Base-by-base conservation (phyloP, 768 basidiomycete species). In the Auriscalpium vulgare region DNA sequence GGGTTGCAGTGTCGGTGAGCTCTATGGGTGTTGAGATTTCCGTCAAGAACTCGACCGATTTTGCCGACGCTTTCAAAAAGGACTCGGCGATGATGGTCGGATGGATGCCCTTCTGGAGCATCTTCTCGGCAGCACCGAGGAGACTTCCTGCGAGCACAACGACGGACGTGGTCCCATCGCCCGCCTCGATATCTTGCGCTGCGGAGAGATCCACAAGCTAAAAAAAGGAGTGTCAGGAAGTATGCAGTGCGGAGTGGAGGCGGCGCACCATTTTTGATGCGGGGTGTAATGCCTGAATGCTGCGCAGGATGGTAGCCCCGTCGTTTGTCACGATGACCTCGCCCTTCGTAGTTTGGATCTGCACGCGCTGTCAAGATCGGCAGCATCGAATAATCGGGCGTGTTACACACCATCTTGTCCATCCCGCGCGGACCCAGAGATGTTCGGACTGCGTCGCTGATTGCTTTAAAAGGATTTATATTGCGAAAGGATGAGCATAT, bases 281-380 rank as follows among this genome's bases (percentile, higher is more conserved):
- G 44, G 97, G 97, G 72, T 99, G 97, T 51, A 98, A 72, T 17
- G 95, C 97, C 64, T 95, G 93, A 63, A 97, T 90, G 62, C 85
- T 93, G 68, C 92, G 91, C 54, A 99, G 75, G 62, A 99, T 99
- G 10, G 97, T 99, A 8, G 97, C 97, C 17, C 97, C 97, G 72
- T 99, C 97, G 69, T 99, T 99, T 9, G 97, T 98, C 63, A 99
- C 91, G 64, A 98, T 88, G 16, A 95, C 92, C 70, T 99, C 95
- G 59, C 95, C 95, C 71, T 93, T 92, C 8, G 91, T 74, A 7
- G 94, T 97, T 83, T 94, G 92, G 67, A 97, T 97, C 95, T 97
- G 58, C 10, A 11, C 16, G n/a, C 4, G 37, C 57, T 19, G 10
- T 35, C 50, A 35, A 52, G 59, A 45, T 53, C 53, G 35, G 29